Evolutionary conservation across 192 early-diverging fungal species (phyloP), one percentile per base, ranked within the genome.

Genomic region (Rhizoclosmatium globosum): DNA sequence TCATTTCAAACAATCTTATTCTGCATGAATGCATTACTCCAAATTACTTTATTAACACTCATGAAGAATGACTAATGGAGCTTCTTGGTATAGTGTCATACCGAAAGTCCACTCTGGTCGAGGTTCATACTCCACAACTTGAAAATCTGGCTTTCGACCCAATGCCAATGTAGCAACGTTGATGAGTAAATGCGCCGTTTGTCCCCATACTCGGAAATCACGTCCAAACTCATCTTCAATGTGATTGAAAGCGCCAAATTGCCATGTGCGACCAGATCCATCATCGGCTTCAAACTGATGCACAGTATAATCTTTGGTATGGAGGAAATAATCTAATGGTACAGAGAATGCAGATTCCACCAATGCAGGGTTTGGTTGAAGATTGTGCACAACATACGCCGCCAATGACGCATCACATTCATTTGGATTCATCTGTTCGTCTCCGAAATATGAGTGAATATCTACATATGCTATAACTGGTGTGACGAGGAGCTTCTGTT

Each of bases 301-400:
- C 43, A 59, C 72, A n/a, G 15, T 41, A 60, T 81, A 76, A 17
- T 71, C 44, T 31, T 59, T 17, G 9, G 71, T 44, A 4, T n/a
- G 13, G 60, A 84, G 44, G 58, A 84, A 84, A 15, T 11, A 38
- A 19, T 44, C n/a, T 13, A 84, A 47, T 4, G 83, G 83, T 21
- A 75, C 79, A 19, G 57, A 68, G 64, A 84, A 84, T 39, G 62
- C 71, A 38, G 61, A 76, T 31, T 76, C 74, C 21, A 84, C 83
- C 68, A 81, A 79, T 6, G 31, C 79, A 1, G 67, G 75, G 73
- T 78, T 81, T 0, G 73, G 53, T 48, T 9, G 50, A 7, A 74
- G 72, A 21, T 39, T 46, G n/a, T 46, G 2, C 6, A 59, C 2
- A 57, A 44, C 31, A 15, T 39, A 9, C 50, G 50, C 0, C 6